Conservation (phyloP, 257 asterid genomes). For the Solanum sejunctum region DNA sequence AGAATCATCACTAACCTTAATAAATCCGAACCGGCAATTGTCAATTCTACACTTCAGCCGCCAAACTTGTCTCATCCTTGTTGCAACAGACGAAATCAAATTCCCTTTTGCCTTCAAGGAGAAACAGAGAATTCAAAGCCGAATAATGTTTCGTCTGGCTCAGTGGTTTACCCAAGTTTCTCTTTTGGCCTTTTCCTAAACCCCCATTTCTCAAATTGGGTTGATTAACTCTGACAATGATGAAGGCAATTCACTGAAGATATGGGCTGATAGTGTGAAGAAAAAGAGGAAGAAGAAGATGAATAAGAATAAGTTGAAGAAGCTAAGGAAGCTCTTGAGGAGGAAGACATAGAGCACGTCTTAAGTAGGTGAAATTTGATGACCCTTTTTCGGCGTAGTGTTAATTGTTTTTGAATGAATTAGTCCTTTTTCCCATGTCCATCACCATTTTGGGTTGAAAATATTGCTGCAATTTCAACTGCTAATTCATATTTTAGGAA, state of each 20-base stretch:
- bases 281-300: constrained; percentile 86
- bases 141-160: neutral
- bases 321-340: constrained; percentile 50
- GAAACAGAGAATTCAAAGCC: constrained; percentile 5
- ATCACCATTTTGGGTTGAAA: neutral
- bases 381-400: neutral
- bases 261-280: constrained; percentile 76
- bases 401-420: neutral
- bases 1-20: constrained; percentile 12
- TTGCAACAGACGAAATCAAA: neutral
- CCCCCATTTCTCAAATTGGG: constrained; percentile 23
- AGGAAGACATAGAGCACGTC: constrained; percentile 34
- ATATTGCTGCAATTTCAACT: neutral
- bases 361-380: neutral
- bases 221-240: constrained; percentile 8
- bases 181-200: constrained; percentile 37
- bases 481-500: neutral
- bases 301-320: constrained; percentile 82
- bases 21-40: constrained; percentile 7
- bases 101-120: constrained; percentile 1
- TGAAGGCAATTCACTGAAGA: constrained; percentile 22
- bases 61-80: neutral
- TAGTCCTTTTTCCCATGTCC: neutral
- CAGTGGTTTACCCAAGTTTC: constrained; percentile 32
- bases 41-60: neutral